Percentiles rank a stretch among this genome's conserved stretches.
These are phyloP conservation scores for Saururus chinensis DNA, from an alignment of 164 flowering plant species.

Conservation along the genomic window DNA sequence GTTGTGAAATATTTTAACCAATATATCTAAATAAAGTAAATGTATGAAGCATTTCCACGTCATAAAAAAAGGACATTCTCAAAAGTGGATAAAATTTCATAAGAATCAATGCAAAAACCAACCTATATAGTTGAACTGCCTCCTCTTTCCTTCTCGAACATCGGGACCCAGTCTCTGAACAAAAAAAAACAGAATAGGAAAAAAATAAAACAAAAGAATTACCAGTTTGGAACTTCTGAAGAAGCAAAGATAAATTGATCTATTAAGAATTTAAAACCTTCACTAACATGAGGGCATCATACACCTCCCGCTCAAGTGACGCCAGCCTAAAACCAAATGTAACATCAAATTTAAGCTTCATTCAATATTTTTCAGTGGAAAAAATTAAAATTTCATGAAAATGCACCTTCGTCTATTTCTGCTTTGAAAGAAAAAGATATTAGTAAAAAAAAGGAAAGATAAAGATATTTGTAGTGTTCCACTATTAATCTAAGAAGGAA, in stretches of 20 bases:
- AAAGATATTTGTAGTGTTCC: too few relatives aligned
- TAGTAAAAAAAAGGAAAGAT: neutral
- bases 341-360: neutral
- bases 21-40: too few relatives aligned
- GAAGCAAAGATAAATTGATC: too few relatives aligned
- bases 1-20: too few relatives aligned
- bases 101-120: neutral
- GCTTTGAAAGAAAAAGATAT: too few relatives aligned
- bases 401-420: too few relatives aligned
- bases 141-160: constrained; percentile 77
- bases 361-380: too few relatives aligned
- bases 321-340: constrained; percentile 33
- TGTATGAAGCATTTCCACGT: too few relatives aligned
- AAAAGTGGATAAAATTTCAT: too few relatives aligned
- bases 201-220: neutral
- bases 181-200: neutral
- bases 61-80: too few relatives aligned
- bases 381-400: neutral
- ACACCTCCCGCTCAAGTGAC: constrained; percentile 52
- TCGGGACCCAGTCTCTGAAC: constrained; percentile 34
- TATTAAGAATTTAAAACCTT: constrained; percentile 34
- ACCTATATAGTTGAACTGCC: constrained; percentile 84
- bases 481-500: too few relatives aligned
- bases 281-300: constrained; percentile 67
- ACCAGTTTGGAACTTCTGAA: too few relatives aligned